Conservation (phyloP, 1,284 basidiomycete genomes). For the Cutaneotrichosporon mucoides region DNA sequence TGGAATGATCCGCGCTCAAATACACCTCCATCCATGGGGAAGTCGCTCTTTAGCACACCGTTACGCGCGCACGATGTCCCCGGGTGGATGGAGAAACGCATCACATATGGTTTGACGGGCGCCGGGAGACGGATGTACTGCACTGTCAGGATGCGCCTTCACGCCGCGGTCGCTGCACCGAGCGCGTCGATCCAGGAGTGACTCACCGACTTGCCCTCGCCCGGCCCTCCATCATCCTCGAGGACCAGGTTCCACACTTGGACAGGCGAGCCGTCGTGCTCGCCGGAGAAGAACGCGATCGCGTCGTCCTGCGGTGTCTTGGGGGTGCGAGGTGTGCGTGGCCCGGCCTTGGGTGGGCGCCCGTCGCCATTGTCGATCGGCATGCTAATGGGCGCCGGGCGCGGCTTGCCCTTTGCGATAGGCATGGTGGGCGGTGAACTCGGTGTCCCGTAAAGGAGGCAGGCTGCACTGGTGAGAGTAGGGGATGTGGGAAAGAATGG, state of each 20-base stretch:
- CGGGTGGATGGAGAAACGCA: conserved; percentile 81
- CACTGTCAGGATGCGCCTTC: no score
- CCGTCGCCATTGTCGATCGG: not conserved
- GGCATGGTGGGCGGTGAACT: not conserved
- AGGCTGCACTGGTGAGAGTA: no score
- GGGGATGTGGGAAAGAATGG: no score
- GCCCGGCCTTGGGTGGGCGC: not conserved
- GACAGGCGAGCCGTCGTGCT: conserved; percentile 58
- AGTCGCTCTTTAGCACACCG: conserved; percentile 84
- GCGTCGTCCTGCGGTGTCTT: conserved; percentile 89
- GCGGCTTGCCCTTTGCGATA: conserved; percentile 5
- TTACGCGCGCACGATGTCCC: conserved; percentile 82
- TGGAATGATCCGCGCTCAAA: conserved; percentile 75
- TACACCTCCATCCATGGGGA: conserved; percentile 80
- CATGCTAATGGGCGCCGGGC: conserved; percentile 11
- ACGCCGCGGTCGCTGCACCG: no score
- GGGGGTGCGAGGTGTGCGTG: conserved; percentile 51
- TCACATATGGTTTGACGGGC: conserved; percentile 78
- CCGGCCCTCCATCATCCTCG: conserved; percentile 83
- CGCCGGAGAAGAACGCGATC: conserved; percentile 73
- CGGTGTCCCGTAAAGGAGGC: no score
- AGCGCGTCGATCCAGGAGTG: not conserved
- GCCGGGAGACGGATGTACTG: conserved; percentile 94
- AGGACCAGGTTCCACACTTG: conserved; percentile 78
- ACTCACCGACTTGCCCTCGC: conserved; percentile 73